Evolutionary conservation across 2,329 filamentous ascomycete species (phyloP), one percentile per base, ranked within the genome.

Genomic region (Aspergillus sp.): DNA sequence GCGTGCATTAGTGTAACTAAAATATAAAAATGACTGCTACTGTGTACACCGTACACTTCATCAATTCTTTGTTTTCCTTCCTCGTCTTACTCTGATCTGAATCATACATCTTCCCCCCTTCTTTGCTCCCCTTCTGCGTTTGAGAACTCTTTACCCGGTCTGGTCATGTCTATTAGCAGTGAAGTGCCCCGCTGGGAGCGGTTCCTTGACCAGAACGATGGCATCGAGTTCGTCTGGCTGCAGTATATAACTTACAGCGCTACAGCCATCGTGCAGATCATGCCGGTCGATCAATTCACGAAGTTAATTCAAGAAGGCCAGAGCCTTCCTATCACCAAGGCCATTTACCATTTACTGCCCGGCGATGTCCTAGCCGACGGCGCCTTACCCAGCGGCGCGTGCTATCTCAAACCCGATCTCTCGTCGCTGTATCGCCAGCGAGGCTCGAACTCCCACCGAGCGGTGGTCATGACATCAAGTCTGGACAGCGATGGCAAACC

Each of bases 351-450:
- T 16, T 18, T 47, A 22, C 20, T 52, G 2, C 55, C 55, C 4
- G 18, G n/a, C 7, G 55, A 56, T 12, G 31, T 26, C 31, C 18
- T 56, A 42, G 24, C 51, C 20, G 22, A 29, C 20, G 29, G 49
- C 6, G 31, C 16, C 20, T 29, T 20, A 11, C 47, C 55, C 16
- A 36, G 47, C 14, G 55, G 55, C 16, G 39, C 20, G 5, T 52
- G 31, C 49, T 46, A 45, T 12, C 47, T 56, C 26, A 20, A 49
- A 6, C 56, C 56, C 4, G 52, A 58, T 16, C 7, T 58, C 9
- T 18, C 26, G 18, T 51, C 51, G 9, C 31, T 31, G 9, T 58
- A 61, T 29, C 55, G 55, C 39, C 51, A 55, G 20, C 5, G 24
- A n/a, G 46, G 36, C 7, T 31, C 47, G 18, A 49, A 55, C 20